Evolutionary conservation across 1,139 yeast genomes (phyloP).

Genomic region (Eremothecium sinecaudum): DNA sequence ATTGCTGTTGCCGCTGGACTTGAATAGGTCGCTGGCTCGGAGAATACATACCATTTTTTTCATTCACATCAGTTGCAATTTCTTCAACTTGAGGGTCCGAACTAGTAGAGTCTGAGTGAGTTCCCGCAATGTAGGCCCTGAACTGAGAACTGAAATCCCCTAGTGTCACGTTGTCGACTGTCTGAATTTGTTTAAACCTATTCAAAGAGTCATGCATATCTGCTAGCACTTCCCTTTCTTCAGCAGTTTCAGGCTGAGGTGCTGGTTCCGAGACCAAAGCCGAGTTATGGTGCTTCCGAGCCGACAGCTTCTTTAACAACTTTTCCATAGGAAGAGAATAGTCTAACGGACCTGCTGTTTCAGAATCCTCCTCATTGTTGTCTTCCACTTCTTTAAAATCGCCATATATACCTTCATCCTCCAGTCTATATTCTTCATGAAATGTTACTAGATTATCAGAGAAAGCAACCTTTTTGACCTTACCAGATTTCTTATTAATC

Average conservation of each 20-base stretch:
- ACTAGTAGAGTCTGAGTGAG: conserved; percentile 6
- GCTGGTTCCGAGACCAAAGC: conserved; percentile 26
- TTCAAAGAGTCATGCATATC: conserved; percentile 62
- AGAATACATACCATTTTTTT: conserved; percentile 50
- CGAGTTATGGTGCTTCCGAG: conserved; percentile 22
- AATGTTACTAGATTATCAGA: conserved; percentile 49
- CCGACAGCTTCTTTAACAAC: conserved; percentile 40
- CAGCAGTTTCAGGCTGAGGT: conserved; percentile 29
- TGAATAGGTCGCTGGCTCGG: conserved; percentile 27
- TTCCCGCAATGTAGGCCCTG: background rate
- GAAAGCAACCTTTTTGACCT: conserved; percentile 55
- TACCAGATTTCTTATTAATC: conserved; percentile 30
- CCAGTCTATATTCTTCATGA: conserved; percentile 27
- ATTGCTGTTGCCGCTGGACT: background rate
- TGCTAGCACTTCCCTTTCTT: conserved; percentile 45
- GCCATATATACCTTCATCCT: conserved; percentile 8
- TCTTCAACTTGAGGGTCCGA: conserved; percentile 11
- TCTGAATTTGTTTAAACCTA: conserved; percentile 52
- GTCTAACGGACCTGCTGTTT: conserved; percentile 34
- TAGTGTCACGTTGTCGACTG: conserved; percentile 56
- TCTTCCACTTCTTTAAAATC: conserved; percentile 5
- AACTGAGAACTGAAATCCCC: conserved; percentile 33
- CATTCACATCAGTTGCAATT: conserved; percentile 28
- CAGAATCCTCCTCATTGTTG: conserved; percentile 6
- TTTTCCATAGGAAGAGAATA: conserved; percentile 69